These are phyloP conservation scores for Thymus quinquecostatus DNA, from an alignment of 257 asterid genomes.

Conservation along the genomic window DNA sequence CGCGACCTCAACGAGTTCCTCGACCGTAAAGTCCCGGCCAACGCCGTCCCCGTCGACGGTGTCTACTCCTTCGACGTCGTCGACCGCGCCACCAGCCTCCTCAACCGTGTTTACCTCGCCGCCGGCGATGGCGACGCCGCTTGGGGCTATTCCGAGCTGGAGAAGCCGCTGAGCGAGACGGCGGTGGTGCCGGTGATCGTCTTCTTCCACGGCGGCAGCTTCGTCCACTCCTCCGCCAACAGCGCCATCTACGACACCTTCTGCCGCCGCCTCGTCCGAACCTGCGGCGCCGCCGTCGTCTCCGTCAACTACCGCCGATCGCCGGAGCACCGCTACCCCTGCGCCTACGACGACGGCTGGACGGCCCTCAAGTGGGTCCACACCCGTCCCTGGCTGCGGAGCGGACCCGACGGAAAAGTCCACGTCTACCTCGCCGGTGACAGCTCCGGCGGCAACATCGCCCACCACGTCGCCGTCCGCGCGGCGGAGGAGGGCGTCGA, in stretches of 20 bases:
- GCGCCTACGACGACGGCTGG: constrained; percentile 91
- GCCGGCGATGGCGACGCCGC: constrained; percentile 37
- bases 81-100: constrained; percentile 68
- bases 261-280: constrained; percentile 74
- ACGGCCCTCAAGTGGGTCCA: constrained; percentile 74
- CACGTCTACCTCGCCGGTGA: constrained; percentile 73
- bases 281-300: constrained; percentile 72
- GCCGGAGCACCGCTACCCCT: constrained; percentile 77
- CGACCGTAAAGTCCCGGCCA: constrained; percentile 79
- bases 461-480: constrained; percentile 73
- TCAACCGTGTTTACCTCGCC: constrained; percentile 64
- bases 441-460: constrained; percentile 88
- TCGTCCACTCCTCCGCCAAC: constrained; percentile 83
- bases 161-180: constrained; percentile 56
- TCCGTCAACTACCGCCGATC: constrained; percentile 81
- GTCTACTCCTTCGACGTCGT: constrained; percentile 75
- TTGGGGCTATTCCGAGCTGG: constrained; percentile 54
- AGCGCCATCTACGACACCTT: constrained; percentile 84
- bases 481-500: constrained; percentile 63
- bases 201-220: constrained; percentile 92
- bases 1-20: constrained; percentile 75
- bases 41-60: constrained; percentile 70
- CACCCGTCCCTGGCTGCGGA: constrained; percentile 64
- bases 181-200: constrained; percentile 71
- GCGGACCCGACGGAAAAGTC: constrained; percentile 55